phyloP scores from a whole-genome alignment of 306 rosid species.

The Castanopsis chinensis region DNA sequence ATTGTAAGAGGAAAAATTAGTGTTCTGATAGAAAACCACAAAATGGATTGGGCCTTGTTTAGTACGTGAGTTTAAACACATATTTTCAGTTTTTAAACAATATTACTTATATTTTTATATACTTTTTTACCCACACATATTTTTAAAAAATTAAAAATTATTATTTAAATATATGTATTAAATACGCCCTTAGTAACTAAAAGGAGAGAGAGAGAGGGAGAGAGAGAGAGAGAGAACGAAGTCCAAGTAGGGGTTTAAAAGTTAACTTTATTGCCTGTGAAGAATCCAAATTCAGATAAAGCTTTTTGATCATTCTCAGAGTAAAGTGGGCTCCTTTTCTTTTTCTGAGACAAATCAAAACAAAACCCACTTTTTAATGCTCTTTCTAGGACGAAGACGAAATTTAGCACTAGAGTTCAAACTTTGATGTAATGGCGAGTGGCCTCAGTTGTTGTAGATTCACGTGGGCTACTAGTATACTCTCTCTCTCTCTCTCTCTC shows the following conservation, averaged over 20 bases:
- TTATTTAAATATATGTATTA: no score
- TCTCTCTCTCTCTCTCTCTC: no score
- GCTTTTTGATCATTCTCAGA: not conserved
- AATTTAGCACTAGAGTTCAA: not conserved
- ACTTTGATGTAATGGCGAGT: not conserved
- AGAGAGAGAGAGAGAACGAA: constrained; percentile 8
- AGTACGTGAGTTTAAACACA: no score
- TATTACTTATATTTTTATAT: no score
- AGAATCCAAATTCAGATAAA: constrained; percentile 21
- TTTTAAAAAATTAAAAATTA: no score
- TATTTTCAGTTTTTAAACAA: no score
- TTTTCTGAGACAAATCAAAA: not conserved
- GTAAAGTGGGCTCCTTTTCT: not conserved
- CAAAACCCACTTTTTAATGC: constrained; percentile 13
- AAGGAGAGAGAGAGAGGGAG: not conserved
- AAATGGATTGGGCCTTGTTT: not conserved
- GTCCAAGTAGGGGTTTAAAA: constrained; percentile 17
- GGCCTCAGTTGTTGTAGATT: not conserved
- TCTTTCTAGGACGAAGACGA: not conserved
- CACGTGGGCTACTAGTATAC: not conserved
- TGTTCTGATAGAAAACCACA: not conserved
- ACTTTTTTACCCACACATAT: no score
- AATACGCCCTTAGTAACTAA: no score
- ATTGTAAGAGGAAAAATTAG: not conserved
- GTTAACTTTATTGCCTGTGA: constrained; percentile 24